Conservation (phyloP, 176 grass and related monocot species). For the Canna indica region DNA sequence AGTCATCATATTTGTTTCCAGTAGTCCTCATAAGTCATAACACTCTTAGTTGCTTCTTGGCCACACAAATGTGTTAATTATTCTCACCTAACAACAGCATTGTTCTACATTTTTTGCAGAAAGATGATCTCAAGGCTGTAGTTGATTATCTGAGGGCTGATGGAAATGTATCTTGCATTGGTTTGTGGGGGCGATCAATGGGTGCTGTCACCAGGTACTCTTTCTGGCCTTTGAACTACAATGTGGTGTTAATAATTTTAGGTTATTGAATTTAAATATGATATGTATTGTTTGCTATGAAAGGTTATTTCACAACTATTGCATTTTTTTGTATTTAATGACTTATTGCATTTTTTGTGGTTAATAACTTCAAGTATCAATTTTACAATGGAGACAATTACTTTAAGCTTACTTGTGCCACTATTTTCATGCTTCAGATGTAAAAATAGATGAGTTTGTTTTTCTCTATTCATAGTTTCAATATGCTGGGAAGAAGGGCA, state of each 20-base stretch:
- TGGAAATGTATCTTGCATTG: conserved; percentile 84
- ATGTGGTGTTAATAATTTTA: neutral
- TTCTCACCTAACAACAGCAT: neutral
- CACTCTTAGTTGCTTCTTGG: neutral
- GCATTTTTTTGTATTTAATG: no score
- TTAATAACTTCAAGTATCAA: no score
- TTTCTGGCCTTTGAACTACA: neutral
- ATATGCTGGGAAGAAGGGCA: no score
- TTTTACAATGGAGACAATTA: no score
- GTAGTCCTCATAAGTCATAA: neutral
- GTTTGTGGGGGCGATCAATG: conserved; percentile 99
- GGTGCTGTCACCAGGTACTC: conserved; percentile 85
- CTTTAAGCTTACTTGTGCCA: no score
- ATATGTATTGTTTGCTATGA: no score
- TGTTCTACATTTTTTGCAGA: conserved; percentile 47
- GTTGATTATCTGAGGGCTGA: conserved; percentile 75
- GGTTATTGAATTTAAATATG: conserved; percentile 5
- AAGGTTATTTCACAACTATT: no score
- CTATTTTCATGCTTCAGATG: no score
- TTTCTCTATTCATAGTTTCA: neutral
- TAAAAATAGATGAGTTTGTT: no score
- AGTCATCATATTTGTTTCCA: neutral
- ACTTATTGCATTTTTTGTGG: no score
- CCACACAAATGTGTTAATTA: neutral
- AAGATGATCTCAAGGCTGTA: conserved; percentile 89